Base-by-base conservation (phyloP, 495 filamentous ascomycete genomes). In the Xylaria palmicola region DNA sequence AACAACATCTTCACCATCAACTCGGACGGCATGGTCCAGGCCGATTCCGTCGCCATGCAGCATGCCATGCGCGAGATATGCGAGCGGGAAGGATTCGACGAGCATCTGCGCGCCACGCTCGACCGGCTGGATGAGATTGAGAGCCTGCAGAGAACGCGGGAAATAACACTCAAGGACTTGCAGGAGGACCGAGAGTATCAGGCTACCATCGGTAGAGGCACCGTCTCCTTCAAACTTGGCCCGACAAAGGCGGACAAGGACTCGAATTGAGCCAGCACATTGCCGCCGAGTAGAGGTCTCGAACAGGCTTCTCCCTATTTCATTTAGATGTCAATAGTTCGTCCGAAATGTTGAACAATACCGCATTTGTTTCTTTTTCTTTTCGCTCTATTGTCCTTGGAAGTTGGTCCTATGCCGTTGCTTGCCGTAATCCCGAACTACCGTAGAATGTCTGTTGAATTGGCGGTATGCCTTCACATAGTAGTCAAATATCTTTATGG, bases 1-100 rank as follows among this genome's bases (percentile, higher is more conserved):
- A 85, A 92, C 59, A 97, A 97, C 66, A 85, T 97, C 56, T 97
- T 97, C 75, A 94, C 90, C 27, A 97, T 97, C 66, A 91, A 93
- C 60, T 90, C 85, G 24, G 82, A 85, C 29, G 91, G 91, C 29
- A 88, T 87, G 79, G 93, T 97, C 0, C 85, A 93, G 22, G 93
- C 93, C 5, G 91, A 95, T 72, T 91, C 87, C 3, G 93, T 97
- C 43, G 93, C 93, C 12, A 97, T 97, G 93, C 90, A 92, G 74
- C 84, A 84, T 45, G 93, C 93, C 0, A 96, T 97, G 74, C 81
- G 85, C 20, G 81, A 91, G 62, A 88, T 97, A 2, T 93, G 90
- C 51, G 66, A 73, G 1, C 63, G 81, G 45, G 77, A 81, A 37
- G 87, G 87, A 15, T 97, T 97, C 68, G 86, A 89, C 8, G 76